Percentiles rank a stretch among this genome's conserved stretches.
These are phyloP conservation scores for Yamadazyma paraphyllophila DNA, from an alignment of 805 yeast species.

Conservation along the genomic window DNA sequence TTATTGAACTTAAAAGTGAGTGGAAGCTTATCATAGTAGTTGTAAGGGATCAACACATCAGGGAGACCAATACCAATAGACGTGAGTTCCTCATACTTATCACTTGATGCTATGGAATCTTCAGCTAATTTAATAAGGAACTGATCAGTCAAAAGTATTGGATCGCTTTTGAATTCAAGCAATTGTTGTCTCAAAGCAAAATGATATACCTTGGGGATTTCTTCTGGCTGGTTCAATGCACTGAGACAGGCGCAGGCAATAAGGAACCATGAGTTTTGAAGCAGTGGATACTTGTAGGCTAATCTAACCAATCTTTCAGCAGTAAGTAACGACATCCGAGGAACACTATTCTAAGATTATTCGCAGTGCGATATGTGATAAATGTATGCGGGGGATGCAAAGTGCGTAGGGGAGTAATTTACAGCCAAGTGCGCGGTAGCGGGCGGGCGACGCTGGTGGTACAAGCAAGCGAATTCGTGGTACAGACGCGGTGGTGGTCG, in stretches of 20 bases:
- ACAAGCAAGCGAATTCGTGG: no score
- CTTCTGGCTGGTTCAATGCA: slow-evolving; percentile 79
- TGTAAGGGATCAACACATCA: slow-evolving; percentile 39
- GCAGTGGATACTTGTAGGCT: slow-evolving; percentile 52
- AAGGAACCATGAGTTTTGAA: slow-evolving; percentile 66
- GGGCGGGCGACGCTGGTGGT: no score
- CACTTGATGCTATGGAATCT: slow-evolving; percentile 39
- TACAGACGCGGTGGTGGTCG: no score
- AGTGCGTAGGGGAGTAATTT: not conserved
- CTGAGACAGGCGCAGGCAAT: slow-evolving; percentile 80
- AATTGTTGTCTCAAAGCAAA: slow-evolving; percentile 55
- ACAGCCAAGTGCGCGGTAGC: no score
- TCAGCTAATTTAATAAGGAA: slow-evolving; percentile 35
- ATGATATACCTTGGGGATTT: slow-evolving; percentile 70
- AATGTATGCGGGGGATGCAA: slow-evolving; percentile 1
- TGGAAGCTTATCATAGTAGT: slow-evolving; percentile 37
- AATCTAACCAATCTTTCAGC: slow-evolving; percentile 54
- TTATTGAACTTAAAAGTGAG: slow-evolving; percentile 32
- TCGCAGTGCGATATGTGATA: not conserved
- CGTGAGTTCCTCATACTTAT: slow-evolving; percentile 35
- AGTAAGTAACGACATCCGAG: slow-evolving; percentile 25
- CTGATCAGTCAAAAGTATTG: slow-evolving; percentile 30
- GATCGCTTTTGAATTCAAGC: slow-evolving; percentile 28
- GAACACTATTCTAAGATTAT: not conserved
- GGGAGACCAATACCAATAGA: slow-evolving; percentile 44